phyloP scores from a whole-genome alignment of 768 basidiomycete genomes.

The Xanthoconium stramineum region DNA sequence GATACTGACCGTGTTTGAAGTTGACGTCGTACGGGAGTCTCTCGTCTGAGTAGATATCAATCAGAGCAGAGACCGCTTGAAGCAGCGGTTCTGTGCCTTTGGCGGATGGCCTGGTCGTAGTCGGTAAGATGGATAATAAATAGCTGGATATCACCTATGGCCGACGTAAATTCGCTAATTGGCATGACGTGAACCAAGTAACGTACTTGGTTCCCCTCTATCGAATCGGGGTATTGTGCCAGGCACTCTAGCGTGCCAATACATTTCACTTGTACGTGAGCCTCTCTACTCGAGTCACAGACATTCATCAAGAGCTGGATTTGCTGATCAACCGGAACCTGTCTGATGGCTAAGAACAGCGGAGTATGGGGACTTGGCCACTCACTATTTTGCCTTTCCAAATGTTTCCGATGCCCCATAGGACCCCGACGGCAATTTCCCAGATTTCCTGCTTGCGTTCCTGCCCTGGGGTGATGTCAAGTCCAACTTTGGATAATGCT shows the following conservation, averaged over 20 bases:
- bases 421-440: constrained; percentile 74
- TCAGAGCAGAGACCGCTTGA: constrained; percentile 76
- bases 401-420: constrained; percentile 83
- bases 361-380: not conserved
- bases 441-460: constrained; percentile 74
- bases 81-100: constrained; percentile 66
- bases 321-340: constrained; percentile 62
- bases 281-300: constrained; percentile 53
- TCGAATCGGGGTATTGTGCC: constrained; percentile 61
- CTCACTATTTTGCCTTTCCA: constrained; percentile 68
- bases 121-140: constrained; percentile 61
- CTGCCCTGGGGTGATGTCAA: constrained; percentile 57
- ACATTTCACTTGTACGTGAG: constrained; percentile 64
- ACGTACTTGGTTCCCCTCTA: constrained; percentile 52
- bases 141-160: constrained; percentile 60
- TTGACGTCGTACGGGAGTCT: constrained; percentile 73
- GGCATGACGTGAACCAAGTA: constrained; percentile 14
- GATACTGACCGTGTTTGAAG: constrained; percentile 62
- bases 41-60: constrained; percentile 95
- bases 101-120: constrained; percentile 35
- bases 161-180: not conserved
- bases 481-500: constrained; percentile 57
- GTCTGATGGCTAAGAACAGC: constrained; percentile 5
- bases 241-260: constrained; percentile 86
- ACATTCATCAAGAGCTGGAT: constrained; percentile 64